phyloP scores from a whole-genome alignment of 345 rosid genomes.

The Rubroshorea leprosula region DNA sequence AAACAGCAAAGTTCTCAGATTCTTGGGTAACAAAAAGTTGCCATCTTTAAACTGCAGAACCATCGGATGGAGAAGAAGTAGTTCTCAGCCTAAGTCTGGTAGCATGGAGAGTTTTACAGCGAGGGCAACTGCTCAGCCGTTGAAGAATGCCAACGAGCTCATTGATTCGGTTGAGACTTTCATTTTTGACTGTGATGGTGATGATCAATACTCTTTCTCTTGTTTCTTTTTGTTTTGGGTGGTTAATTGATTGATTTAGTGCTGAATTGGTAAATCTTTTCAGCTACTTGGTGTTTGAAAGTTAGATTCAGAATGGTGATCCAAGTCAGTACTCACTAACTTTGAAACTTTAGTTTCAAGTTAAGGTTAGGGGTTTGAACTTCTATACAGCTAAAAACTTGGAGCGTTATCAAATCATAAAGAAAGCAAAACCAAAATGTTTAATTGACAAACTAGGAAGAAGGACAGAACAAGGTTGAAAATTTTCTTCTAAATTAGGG shows the following conservation, averaged over 20 bases:
- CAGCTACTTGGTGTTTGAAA: not conserved
- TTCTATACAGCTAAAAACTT: no score
- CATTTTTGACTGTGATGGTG: slow-evolving; percentile 93
- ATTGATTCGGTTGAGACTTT: slow-evolving; percentile 88
- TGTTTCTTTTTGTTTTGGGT: not conserved
- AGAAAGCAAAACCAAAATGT: no score
- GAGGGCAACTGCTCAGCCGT: slow-evolving; percentile 56
- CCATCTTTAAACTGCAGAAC: slow-evolving; percentile 11
- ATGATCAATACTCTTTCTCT: not conserved
- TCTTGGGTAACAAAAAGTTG: slow-evolving; percentile 15
- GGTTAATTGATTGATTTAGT: not conserved
- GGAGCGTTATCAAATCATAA: no score
- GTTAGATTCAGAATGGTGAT: not conserved
- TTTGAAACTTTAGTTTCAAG: no score
- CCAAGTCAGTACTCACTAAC: no score
- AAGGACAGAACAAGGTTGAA: no score
- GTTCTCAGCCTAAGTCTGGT: slow-evolving; percentile 14
- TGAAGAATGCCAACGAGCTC: slow-evolving; percentile 75
- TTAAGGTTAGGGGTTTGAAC: no score
- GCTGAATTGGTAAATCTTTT: not conserved
- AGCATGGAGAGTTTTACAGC: slow-evolving; percentile 34
- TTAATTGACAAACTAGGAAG: no score
- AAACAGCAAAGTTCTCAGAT: slow-evolving; percentile 10
- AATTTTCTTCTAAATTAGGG: no score
- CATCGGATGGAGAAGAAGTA: slow-evolving; percentile 15